Conservation (phyloP, 441 rosid genomes). For the Brassica balearica region DNA sequence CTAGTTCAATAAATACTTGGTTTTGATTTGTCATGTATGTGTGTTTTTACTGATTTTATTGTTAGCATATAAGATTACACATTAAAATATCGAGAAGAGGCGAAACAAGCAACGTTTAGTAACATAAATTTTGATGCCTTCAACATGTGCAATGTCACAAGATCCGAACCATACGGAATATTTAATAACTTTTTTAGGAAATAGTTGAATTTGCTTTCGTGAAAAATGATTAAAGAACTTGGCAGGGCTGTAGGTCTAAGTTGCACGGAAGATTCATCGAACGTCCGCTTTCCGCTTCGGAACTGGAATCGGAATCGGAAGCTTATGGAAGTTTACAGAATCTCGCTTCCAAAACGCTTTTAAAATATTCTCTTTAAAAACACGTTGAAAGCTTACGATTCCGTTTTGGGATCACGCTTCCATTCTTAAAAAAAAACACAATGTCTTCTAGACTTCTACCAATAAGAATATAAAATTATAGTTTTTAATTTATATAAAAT, state of each 20-base stretch:
- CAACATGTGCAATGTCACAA: conserved; percentile 44
- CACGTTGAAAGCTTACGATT: too few relatives aligned
- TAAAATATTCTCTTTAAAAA: too few relatives aligned
- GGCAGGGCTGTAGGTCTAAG: not conserved
- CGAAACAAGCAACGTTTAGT: conserved; percentile 32
- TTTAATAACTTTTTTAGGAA: not conserved
- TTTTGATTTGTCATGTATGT: not conserved
- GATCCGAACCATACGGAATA: conserved; percentile 32
- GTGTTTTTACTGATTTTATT: not conserved
- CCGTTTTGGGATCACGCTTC: too few relatives aligned
- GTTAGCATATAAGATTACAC: not conserved
- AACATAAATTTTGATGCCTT: conserved; percentile 37
- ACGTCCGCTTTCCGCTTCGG: too few relatives aligned
- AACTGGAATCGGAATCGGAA: too few relatives aligned
- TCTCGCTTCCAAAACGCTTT: too few relatives aligned
- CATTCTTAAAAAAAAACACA: too few relatives aligned
- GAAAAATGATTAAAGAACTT: conserved; percentile 15
- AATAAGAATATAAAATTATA: too few relatives aligned
- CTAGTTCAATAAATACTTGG: not conserved
- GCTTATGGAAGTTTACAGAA: too few relatives aligned
- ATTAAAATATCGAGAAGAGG: conserved; percentile 13
- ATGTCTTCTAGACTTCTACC: too few relatives aligned
- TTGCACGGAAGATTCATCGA: too few relatives aligned
- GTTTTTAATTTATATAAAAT: too few relatives aligned
- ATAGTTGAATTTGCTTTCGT: conserved; percentile 23